Evolutionary conservation across 2,329 filamentous ascomycete species (phyloP), one percentile per base, ranked within the genome.

Genomic region (Hymenoscyphus linearis): DNA sequence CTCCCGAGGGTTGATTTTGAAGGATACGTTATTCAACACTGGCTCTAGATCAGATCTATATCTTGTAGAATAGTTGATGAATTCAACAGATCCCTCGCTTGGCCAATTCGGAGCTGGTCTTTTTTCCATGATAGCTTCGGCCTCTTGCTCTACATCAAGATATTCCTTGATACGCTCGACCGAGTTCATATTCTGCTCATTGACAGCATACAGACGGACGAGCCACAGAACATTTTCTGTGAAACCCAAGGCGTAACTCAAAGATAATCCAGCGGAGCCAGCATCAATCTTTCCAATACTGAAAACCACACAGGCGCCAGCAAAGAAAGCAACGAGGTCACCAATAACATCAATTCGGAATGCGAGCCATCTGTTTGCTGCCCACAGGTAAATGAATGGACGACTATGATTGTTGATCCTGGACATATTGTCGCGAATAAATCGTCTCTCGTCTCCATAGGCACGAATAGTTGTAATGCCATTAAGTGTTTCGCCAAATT

Each of bases 141-240:
- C 93, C 76, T 99, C 95, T 74, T 97, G 93, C 69, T 98, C 93
- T 0, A 99, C 90, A 52, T 98, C 91, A 37, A 98, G 83, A 72
- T 98, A 99, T 74, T 99, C 95, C 78, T 96, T 96, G 72, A 99
- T 88, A 71, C 95, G 90, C 77, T 99, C 95, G 55, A 98, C 93
- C 2, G 93, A 93, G 76, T 99, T 99, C 95, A 99, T 98, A 76
- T 97, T 98, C 76, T 99, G 95, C 77, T 99, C 95, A 71, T 98
- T 97, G 72, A 90, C 86, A 0, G 93, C 89, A 74, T 99, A 99
- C 14, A 97, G 82, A 54, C 95, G 88, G 34, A 99, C 93, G 60
- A 98, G 86, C 95, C 95, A 99, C 18, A 99, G 78, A 6, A 99
- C 89, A 67, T 96, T 98, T 74, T 99, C 95, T 0, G 93, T 96